Evolutionary conservation across 495 filamentous ascomycete genomes (phyloP), one percentile per base, ranked within the genome.

Genomic region (Podospora tetraspora): DNA sequence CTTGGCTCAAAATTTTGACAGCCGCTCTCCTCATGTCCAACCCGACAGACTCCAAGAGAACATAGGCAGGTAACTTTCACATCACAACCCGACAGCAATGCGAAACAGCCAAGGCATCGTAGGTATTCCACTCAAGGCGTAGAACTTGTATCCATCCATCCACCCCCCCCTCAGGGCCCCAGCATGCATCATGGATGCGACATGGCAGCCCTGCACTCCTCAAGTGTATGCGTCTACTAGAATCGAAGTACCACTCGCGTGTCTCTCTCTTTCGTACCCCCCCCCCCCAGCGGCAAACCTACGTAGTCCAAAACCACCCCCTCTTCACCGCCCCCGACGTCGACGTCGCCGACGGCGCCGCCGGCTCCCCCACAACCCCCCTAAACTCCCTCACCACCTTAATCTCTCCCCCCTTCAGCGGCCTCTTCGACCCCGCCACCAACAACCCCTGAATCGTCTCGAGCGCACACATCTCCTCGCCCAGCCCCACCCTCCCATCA

Each of bases 401-500:
- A 70, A 84, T 84, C 59, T 84, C 73, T 27, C 77, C 76, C 2
- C 74, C 78, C 70, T 76, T 80, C 19, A 80, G 71, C 3, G 82
- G 82, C 30, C 73, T 72, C 10, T 64, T 57, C 3, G 80, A 79
- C 43, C 78, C 60, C 12, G 72, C 68, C 7, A 80, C 76, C 3
- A 90, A 72, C 10, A 85, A 77, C 2, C 87, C 86, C 73, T 90
- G 84, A 7, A 94, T 81, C 23, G 89, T 86, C 72, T 90, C 86
- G 57, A 94, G 78, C 1, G 89, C 91, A 57, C 83, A 85, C 84
- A 93, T 85, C 75, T 92, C 86, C 79, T 92, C 85, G 0, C 90
- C 90, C n/a, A 91, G 76, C 2, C 89, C 88, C 10, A 71, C 72
- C 16, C 76, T 76, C 1, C 84, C 86, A 70, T 93, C 91, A 78